Conservation (phyloP, 805 yeast genomes). For the Candida nonsorbophila region DNA sequence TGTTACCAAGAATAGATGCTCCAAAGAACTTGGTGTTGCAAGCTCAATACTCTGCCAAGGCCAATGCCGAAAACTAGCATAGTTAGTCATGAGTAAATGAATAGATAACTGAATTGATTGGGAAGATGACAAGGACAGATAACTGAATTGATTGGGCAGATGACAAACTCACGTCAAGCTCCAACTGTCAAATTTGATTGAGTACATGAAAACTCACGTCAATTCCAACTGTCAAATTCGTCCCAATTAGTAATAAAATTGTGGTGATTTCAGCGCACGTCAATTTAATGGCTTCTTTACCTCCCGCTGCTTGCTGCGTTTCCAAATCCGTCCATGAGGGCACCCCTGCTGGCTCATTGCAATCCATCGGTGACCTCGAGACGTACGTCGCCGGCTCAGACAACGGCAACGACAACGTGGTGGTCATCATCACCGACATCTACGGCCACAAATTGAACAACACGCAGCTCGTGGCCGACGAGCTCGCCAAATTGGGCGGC, state of each 20-base stretch:
- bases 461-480: constrained; percentile 57
- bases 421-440: constrained; percentile 67
- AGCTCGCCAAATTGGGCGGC: constrained; percentile 50
- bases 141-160: too few species aligned
- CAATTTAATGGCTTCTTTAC: constrained; percentile 50
- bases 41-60: constrained; percentile 26
- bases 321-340: constrained; percentile 45
- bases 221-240: too few species aligned
- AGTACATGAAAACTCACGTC: too few species aligned
- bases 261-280: too few species aligned
- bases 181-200: too few species aligned
- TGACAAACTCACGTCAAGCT: too few species aligned
- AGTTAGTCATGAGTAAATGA: too few species aligned
- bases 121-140: too few species aligned
- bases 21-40: constrained; percentile 50
- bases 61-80: constrained; percentile 14
- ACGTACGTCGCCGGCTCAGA: constrained; percentile 26
- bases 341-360: constrained; percentile 38
- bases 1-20: constrained; percentile 68
- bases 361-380: constrained; percentile 37
- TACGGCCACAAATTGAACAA: constrained; percentile 60
- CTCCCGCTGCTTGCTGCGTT: constrained; percentile 48
- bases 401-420: constrained; percentile 34
- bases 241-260: too few species aligned
- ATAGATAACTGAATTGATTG: too few species aligned